Evolutionary conservation across 352 stramenopile species (phyloP).

Genomic region (Phytophthora palmivora): DNA sequence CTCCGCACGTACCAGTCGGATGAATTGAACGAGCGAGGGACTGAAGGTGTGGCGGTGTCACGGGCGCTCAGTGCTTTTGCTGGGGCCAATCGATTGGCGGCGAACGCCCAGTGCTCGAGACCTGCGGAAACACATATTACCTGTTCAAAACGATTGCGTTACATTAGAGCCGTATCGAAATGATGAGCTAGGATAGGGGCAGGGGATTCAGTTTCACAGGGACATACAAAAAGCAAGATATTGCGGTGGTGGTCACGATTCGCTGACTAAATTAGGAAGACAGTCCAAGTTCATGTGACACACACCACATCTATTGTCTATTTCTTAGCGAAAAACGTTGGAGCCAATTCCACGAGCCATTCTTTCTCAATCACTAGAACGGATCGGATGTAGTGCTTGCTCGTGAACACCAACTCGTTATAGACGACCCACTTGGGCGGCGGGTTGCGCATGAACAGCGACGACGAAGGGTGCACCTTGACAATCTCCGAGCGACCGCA

Average conservation of each 20-base stretch:
- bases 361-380: conserved; percentile 91
- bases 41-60: conserved; percentile 73
- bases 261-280: conserved; percentile 5
- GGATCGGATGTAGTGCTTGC: conserved; percentile 91
- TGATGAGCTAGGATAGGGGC: conserved; percentile 18
- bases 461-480: conserved; percentile 90
- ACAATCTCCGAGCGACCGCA: conserved; percentile 82
- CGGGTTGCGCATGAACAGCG: conserved; percentile 90
- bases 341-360: conserved; percentile 87
- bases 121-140: conserved; percentile 38
- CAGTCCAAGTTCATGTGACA: not conserved
- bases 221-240: conserved; percentile 38
- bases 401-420: conserved; percentile 92
- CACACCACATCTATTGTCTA: conserved; percentile 15
- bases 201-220: conserved; percentile 22
- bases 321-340: conserved; percentile 82
- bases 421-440: conserved; percentile 88
- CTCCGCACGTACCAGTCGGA: conserved; percentile 79
- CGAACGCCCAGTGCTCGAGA: conserved; percentile 46
- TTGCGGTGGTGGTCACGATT: conserved; percentile 13
- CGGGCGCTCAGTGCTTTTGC: conserved; percentile 21
- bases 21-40: conserved; percentile 90
- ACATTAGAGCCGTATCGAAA: conserved; percentile 9
- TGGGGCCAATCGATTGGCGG: conserved; percentile 79
- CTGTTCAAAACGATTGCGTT: conserved; percentile 20